phyloP scores from a whole-genome alignment of 2,329 filamentous ascomycete species.

The Neofusicoccum kwambonambiense region DNA sequence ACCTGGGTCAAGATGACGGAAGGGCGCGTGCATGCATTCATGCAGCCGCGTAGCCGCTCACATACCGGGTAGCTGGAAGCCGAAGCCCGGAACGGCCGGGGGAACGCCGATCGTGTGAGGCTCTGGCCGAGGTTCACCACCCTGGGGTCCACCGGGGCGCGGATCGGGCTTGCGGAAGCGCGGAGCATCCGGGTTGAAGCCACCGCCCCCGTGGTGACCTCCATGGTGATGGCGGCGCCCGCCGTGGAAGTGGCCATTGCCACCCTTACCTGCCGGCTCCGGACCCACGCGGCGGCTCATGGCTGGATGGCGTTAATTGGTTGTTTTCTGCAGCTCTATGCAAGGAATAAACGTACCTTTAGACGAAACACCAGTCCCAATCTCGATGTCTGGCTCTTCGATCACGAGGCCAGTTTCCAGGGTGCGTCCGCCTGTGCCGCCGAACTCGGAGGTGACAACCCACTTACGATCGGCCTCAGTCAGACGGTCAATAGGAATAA shows the following conservation, averaged over 20 bases:
- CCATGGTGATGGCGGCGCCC: not conserved
- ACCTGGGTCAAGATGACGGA: not conserved
- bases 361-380: slow-evolving; percentile 92
- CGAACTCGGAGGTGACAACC: slow-evolving; percentile 91
- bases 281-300: slow-evolving; percentile 19
- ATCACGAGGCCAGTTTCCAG: slow-evolving; percentile 85
- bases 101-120: slow-evolving; percentile 50
- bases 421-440: slow-evolving; percentile 79
- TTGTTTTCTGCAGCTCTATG: slow-evolving; percentile 28
- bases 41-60: slow-evolving; percentile 1
- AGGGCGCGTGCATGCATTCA: not conserved
- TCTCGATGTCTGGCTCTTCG: slow-evolving; percentile 98
- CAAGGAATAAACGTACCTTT: slow-evolving; percentile 51
- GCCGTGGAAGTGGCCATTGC: not conserved
- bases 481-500: slow-evolving; percentile 88
- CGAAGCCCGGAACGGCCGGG: slow-evolving; percentile 55
- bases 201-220: slow-evolving; percentile 13
- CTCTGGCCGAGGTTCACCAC: slow-evolving; percentile 31
- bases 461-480: slow-evolving; percentile 97
- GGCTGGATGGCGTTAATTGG: not conserved
- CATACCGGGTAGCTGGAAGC: slow-evolving; percentile 45
- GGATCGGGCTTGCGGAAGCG: slow-evolving; percentile 32
- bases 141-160: slow-evolving; percentile 18
- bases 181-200: slow-evolving; percentile 24
- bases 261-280: slow-evolving; percentile 16